Percentiles rank a stretch among this genome's conserved stretches.
phyloP scores from a whole-genome alignment of 1,284 basidiomycete species.

The Malassezia sp. region DNA sequence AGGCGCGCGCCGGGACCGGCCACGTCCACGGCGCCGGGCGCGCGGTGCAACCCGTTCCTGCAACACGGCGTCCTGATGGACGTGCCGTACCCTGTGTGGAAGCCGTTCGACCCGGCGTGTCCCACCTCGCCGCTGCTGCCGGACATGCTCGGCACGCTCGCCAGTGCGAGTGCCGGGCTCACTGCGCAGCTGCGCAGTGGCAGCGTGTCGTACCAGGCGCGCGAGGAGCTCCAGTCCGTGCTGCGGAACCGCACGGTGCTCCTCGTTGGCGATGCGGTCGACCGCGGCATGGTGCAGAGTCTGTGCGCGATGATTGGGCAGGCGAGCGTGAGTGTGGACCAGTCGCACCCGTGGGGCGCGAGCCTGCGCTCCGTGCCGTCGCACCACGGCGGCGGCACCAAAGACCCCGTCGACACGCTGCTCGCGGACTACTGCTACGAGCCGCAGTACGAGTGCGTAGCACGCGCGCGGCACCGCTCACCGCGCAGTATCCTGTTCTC shows the following conservation, averaged over 20 bases:
- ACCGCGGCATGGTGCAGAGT: constrained; percentile 46
- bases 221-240: constrained; percentile 1
- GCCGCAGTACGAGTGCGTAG: constrained; percentile 45
- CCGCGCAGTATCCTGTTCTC: constrained; percentile 43
- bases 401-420: constrained; percentile 27
- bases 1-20: too few relatives aligned
- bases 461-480: too few relatives aligned
- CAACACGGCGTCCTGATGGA: constrained; percentile 9
- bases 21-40: too few relatives aligned
- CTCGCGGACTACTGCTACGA: constrained; percentile 48
- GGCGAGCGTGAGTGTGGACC: constrained; percentile 38
- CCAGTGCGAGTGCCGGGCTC: background rate
- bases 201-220: background rate
- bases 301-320: constrained; percentile 47
- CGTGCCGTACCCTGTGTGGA: constrained; percentile 13
- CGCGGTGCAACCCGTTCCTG: constrained; percentile 4
- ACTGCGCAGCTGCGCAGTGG: background rate
- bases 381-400: too few relatives aligned
- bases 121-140: constrained; percentile 2
- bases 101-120: constrained; percentile 8
- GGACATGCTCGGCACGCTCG: constrained; percentile 3
- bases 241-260: constrained; percentile 46
- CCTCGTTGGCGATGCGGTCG: constrained; percentile 47
- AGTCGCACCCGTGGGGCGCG: constrained; percentile 37
- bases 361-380: constrained; percentile 21